A percentile compares a stretch with the other conserved stretches of the same genome.
Conservation (phyloP, 2,329 filamentous ascomycete species). For the Incumbomyces delicatus region DNA sequence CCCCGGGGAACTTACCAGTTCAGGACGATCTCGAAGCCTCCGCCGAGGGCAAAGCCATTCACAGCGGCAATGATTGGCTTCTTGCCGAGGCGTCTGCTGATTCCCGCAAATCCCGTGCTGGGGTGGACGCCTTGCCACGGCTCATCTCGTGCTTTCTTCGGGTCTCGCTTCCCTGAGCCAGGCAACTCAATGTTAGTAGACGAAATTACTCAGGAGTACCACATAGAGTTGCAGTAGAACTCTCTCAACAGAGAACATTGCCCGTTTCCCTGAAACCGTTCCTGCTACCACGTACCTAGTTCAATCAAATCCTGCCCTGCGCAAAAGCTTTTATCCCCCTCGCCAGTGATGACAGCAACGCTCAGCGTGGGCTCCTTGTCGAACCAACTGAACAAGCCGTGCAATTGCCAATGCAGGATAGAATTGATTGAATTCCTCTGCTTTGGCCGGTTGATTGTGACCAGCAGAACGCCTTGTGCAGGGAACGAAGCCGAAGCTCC, state of each 20-base stretch:
- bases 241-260: too few relatives aligned
- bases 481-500: conserved; percentile 28
- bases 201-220: too few relatives aligned
- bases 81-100: conserved; percentile 51
- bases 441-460: conserved; percentile 36
- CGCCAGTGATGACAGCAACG: conserved; percentile 35
- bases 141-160: conserved; percentile 6
- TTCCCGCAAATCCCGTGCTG: conserved; percentile 31
- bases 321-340: conserved; percentile 35
- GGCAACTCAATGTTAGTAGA: too few relatives aligned
- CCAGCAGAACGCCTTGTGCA: conserved; percentile 35
- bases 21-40: conserved; percentile 59
- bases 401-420: conserved; percentile 33
- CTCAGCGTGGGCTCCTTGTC: conserved; percentile 34
- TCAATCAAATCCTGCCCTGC: conserved; percentile 39
- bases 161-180: conserved; percentile 3
- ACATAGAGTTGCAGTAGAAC: too few relatives aligned
- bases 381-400: conserved; percentile 37
- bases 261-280: too few relatives aligned
- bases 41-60: conserved; percentile 64
- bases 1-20: conserved; percentile 21
- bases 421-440: conserved; percentile 37
- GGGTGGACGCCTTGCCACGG: conserved; percentile 21
- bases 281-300: conserved; percentile 19
- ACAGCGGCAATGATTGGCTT: conserved; percentile 71